Percentiles rank a stretch among this genome's conserved stretches.
Evolutionary conservation across 2,329 filamentous ascomycete species (phyloP).

Genomic region (Scolecobasidium constrictum): DNA sequence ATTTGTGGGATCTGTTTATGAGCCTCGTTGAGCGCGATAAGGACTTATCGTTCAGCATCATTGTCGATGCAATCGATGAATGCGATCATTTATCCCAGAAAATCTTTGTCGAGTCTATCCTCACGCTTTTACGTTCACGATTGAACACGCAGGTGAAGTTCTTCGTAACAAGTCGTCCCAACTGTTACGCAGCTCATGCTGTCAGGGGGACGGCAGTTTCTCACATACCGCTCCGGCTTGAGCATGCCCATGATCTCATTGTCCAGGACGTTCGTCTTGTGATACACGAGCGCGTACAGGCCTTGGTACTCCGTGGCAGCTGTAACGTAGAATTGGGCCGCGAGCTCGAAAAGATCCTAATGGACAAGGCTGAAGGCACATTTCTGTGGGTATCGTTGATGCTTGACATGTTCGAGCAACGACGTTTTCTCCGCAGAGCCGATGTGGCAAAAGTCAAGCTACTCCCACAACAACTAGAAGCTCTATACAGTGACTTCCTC

Average conservation of each 20-base stretch:
- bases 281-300: background rate
- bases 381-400: constrained; percentile 2
- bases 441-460: background rate
- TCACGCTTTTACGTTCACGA: background rate
- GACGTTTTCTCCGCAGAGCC: background rate
- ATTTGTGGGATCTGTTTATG: background rate
- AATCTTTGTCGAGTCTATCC: background rate
- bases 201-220: background rate
- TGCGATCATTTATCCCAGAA: background rate
- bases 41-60: background rate
- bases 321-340: background rate
- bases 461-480: background rate
- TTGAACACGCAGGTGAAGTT: background rate
- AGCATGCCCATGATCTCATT: background rate
- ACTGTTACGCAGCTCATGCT: background rate
- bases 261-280: background rate
- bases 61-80: constrained; percentile 3
- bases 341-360: background rate
- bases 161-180: background rate
- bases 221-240: background rate
- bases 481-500: background rate
- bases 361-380: constrained; percentile 1
- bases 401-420: background rate
- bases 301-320: background rate
- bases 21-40: background rate